A percentile compares a stretch with the other conserved stretches of the same genome.
phyloP scores from a whole-genome alignment of 345 rosid genomes.

The Aquilaria sinensis region DNA sequence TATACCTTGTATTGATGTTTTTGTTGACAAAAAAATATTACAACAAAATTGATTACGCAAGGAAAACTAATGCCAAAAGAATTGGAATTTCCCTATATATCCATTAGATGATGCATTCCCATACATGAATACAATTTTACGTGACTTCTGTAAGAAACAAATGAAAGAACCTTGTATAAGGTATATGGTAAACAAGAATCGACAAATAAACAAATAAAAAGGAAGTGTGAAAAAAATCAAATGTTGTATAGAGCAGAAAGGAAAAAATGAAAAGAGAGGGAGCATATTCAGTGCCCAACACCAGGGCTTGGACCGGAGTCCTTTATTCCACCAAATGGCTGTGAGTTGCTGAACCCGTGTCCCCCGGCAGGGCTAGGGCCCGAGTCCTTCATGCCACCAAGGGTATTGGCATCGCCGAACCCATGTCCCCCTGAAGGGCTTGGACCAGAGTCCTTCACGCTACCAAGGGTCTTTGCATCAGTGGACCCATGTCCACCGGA shows the following conservation, averaged over 20 bases:
- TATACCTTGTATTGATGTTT: too few relatives aligned
- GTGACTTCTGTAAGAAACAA: not conserved
- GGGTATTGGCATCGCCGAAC: not conserved
- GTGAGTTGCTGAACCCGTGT: not conserved
- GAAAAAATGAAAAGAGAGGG: not conserved
- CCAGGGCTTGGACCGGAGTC: slow-evolving; percentile 21
- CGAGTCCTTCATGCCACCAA: slow-evolving; percentile 10
- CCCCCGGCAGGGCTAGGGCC: slow-evolving; percentile 20
- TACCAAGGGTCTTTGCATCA: slow-evolving; percentile 8
- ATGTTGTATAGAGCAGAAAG: not conserved
- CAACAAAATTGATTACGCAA: too few relatives aligned
- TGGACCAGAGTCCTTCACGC: slow-evolving; percentile 18
- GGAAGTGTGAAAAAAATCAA: too few relatives aligned
- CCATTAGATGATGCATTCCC: too few relatives aligned
- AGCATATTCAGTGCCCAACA: slow-evolving; percentile 2
- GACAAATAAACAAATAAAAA: too few relatives aligned
- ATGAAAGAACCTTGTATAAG: not conserved
- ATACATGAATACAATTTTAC: too few relatives aligned
- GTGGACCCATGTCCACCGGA: slow-evolving; percentile 4
- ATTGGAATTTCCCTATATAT: too few relatives aligned
- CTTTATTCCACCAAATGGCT: slow-evolving; percentile 1
- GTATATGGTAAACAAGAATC: too few relatives aligned
- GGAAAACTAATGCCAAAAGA: too few relatives aligned
- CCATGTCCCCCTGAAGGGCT: slow-evolving; percentile 20
- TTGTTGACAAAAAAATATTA: too few relatives aligned